These are phyloP conservation scores for Fragilariopsis cylindrus DNA, from an alignment of 108 stramenopile genomes.

Conservation along the genomic window DNA sequence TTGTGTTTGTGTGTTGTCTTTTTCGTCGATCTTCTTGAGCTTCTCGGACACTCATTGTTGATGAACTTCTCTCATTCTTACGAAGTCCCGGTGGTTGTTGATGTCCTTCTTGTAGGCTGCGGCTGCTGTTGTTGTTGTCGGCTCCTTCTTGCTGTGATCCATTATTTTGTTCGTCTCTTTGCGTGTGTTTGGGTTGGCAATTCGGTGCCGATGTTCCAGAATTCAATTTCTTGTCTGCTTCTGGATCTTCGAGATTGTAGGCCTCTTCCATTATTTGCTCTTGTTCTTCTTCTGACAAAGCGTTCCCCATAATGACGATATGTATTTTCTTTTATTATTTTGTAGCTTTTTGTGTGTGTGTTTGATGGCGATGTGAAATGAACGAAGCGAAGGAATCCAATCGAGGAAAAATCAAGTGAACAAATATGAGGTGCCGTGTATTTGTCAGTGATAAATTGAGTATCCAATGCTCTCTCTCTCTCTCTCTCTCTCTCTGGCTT, in stretches of 20 bases:
- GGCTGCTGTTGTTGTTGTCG: constrained; percentile 8
- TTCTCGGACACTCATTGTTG: constrained; percentile 19
- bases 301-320: constrained; percentile 44
- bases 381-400: too few species aligned
- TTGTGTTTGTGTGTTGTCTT: constrained; percentile 43
- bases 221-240: constrained; percentile 66
- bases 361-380: too few species aligned
- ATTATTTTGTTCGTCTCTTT: constrained; percentile 15
- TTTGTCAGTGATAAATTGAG: too few species aligned
- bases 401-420: too few species aligned
- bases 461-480: too few species aligned
- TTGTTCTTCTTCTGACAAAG: constrained; percentile 54
- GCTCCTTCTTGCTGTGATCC: constrained; percentile 10
- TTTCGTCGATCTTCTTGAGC: constrained; percentile 39
- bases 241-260: constrained; percentile 52
- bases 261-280: constrained; percentile 47
- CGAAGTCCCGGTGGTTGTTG: not conserved
- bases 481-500: too few species aligned
- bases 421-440: too few species aligned
- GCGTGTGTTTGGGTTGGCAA: constrained; percentile 78
- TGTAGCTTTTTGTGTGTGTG: not conserved
- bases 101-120: constrained; percentile 13
- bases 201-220: constrained; percentile 71
- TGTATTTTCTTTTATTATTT: not conserved
- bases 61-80: constrained; percentile 33